Percentiles rank a stretch among this genome's conserved stretches.
These are phyloP conservation scores for Hypoxylon rubiginosum DNA, from an alignment of 2,329 filamentous ascomycete genomes.

Conservation along the genomic window DNA sequence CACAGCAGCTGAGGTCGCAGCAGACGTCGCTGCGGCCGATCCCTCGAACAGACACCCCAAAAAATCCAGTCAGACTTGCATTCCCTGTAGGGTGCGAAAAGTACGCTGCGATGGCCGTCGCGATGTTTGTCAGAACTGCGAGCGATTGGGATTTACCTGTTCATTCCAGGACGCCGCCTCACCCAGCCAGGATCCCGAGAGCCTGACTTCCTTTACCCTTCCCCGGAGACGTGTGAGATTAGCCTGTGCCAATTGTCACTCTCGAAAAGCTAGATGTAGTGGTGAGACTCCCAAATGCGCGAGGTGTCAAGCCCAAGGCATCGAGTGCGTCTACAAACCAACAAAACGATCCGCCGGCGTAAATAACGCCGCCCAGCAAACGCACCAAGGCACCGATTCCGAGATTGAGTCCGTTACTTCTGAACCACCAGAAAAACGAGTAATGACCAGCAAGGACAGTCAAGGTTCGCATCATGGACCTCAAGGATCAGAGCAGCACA, in stretches of 20 bases:
- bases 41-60: constrained; percentile 52
- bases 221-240: constrained; percentile 68
- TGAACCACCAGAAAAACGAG: constrained; percentile 52
- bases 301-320: constrained; percentile 64
- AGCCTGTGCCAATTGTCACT: constrained; percentile 70
- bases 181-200: constrained; percentile 51
- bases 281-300: constrained; percentile 70
- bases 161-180: constrained; percentile 65
- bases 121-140: constrained; percentile 69
- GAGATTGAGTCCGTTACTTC: constrained; percentile 53
- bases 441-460: constrained; percentile 50
- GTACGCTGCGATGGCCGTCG: constrained; percentile 70
- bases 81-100: constrained; percentile 68
- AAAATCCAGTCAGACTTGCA: constrained; percentile 61
- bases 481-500: constrained; percentile 48
- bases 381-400: constrained; percentile 49
- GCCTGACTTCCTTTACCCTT: constrained; percentile 58
- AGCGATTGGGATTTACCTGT: constrained; percentile 69
- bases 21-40: constrained; percentile 51
- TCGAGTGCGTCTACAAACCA: constrained; percentile 67
- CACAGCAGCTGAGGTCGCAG: constrained; percentile 53
- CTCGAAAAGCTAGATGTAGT: constrained; percentile 70
- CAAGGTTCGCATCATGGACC: constrained; percentile 52
- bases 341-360: constrained; percentile 51
- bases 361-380: constrained; percentile 38